A percentile compares a stretch with the other conserved stretches of the same genome.
These are phyloP conservation scores for Diaporthe citrichinensis DNA, from an alignment of 2,329 filamentous ascomycete genomes.

Conservation along the genomic window DNA sequence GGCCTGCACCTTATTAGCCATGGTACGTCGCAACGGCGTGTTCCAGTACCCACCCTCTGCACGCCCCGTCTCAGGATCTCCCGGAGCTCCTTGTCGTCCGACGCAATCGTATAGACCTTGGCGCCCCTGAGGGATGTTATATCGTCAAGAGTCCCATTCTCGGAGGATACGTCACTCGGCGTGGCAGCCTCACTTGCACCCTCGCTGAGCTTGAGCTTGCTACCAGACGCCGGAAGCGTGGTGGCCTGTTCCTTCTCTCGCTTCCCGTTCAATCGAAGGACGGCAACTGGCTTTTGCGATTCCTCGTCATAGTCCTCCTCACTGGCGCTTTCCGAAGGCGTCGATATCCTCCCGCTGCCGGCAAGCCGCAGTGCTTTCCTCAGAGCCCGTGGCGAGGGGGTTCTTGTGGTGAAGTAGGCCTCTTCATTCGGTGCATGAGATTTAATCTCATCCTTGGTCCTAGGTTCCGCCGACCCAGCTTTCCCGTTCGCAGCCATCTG, in stretches of 20 bases:
- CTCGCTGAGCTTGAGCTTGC: conserved; percentile 20
- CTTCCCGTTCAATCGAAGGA: conserved; percentile 45
- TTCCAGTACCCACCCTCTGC: conserved; percentile 44
- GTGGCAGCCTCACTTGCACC: conserved; percentile 36
- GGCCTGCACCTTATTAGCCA: conserved; percentile 42
- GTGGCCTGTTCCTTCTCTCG: conserved; percentile 42
- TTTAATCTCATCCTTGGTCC: not conserved
- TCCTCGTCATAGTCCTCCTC: conserved; percentile 62
- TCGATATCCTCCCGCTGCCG: conserved; percentile 36
- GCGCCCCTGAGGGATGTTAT: conserved; percentile 36
- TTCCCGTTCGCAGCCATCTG: conserved; percentile 38
- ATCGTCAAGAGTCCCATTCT: conserved; percentile 40
- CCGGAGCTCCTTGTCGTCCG: conserved; percentile 56
- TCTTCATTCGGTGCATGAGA: not conserved
- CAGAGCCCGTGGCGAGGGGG: conserved; percentile 41
- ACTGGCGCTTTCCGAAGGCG: conserved; percentile 57
- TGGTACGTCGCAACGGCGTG: not conserved
- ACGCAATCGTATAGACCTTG: conserved; percentile 47
- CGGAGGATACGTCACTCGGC: conserved; percentile 38
- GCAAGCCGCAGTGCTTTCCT: conserved; percentile 44
- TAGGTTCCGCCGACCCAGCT: conserved; percentile 25
- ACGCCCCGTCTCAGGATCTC: conserved; percentile 53
- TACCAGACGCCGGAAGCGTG: conserved; percentile 43
- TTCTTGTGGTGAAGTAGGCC: conserved; percentile 18
- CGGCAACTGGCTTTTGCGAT: conserved; percentile 43